These are phyloP conservation scores for Raphanus hybrid DNA, from an alignment of 441 rosid genomes.

Conservation along the genomic window DNA sequence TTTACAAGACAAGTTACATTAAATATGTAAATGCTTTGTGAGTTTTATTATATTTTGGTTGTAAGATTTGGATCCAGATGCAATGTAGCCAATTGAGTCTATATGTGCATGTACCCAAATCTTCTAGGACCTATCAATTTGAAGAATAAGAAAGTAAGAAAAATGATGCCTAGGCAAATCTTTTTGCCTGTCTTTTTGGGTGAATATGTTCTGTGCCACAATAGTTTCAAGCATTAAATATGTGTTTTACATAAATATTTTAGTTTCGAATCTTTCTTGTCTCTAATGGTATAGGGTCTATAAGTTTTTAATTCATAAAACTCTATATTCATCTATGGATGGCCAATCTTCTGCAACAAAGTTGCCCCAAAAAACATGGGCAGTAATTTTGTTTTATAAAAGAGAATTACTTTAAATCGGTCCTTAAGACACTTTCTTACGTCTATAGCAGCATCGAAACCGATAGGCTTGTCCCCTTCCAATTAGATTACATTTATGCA, in stretches of 20 bases:
- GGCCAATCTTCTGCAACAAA: constrained; percentile 37
- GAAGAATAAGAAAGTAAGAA: constrained; percentile 31
- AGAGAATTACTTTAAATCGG: constrained; percentile 36
- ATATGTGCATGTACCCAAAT: constrained; percentile 22
- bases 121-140: constrained; percentile 33
- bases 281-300: constrained; percentile 38
- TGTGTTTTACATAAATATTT: not conserved
- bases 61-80: constrained; percentile 35
- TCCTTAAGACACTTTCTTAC: constrained; percentile 25
- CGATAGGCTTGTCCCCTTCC: constrained; percentile 40
- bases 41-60: constrained; percentile 10
- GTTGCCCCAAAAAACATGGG: constrained; percentile 34
- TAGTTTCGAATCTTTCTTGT: constrained; percentile 22
- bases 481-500: constrained; percentile 7
- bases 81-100: constrained; percentile 32
- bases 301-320: not conserved
- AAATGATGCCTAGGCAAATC: constrained; percentile 41
- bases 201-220: constrained; percentile 34
- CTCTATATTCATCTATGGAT: not conserved
- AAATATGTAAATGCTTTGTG: constrained; percentile 2
- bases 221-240: constrained; percentile 29
- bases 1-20: not conserved
- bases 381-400: constrained; percentile 25
- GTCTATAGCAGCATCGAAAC: not conserved
- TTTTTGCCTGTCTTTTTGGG: constrained; percentile 47